phyloP scores from a whole-genome alignment of 371 early-diverging fungal genomes.

The Mortierella sp. region DNA sequence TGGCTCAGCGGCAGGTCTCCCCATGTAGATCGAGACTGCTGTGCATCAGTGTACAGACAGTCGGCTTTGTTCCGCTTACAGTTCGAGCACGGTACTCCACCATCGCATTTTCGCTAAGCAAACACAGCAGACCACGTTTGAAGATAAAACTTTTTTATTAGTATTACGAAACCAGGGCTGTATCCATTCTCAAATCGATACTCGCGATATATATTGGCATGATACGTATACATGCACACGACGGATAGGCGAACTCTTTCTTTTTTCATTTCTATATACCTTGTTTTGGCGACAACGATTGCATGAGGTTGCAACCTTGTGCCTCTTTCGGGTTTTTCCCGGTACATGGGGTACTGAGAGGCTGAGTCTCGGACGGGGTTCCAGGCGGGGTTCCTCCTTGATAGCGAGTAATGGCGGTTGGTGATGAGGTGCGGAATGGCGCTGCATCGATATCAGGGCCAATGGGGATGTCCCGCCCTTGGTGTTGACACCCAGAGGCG shows the following conservation, averaged over 20 bases:
- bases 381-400: conserved; percentile 24
- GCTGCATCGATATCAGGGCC: not conserved
- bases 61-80: conserved; percentile 52
- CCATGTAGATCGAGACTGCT: conserved; percentile 54
- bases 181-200: not conserved
- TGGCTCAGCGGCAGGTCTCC: conserved; percentile 49
- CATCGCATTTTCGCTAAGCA: conserved; percentile 50
- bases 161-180: not conserved
- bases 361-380: conserved; percentile 27
- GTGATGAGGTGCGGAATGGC: not conserved
- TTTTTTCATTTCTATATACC: conserved; percentile 22
- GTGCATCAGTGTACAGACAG: conserved; percentile 55
- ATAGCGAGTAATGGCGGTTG: conserved; percentile 23
- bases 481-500: conserved; percentile 12
- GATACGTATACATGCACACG: not conserved
- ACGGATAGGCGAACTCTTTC: not conserved
- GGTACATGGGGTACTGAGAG: conserved; percentile 31
- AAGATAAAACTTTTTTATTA: not conserved
- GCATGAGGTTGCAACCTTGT: conserved; percentile 55
- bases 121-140: not conserved
- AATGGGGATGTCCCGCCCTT: conserved; percentile 5
- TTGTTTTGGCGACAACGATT: conserved; percentile 57
- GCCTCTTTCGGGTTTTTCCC: conserved; percentile 49
- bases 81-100: conserved; percentile 55
- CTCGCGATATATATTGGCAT: not conserved